Percentiles rank a stretch among this genome's conserved stretches.
These are phyloP conservation scores for Suillus weaverae DNA, from an alignment of 768 basidiomycete genomes.

Conservation along the genomic window DNA sequence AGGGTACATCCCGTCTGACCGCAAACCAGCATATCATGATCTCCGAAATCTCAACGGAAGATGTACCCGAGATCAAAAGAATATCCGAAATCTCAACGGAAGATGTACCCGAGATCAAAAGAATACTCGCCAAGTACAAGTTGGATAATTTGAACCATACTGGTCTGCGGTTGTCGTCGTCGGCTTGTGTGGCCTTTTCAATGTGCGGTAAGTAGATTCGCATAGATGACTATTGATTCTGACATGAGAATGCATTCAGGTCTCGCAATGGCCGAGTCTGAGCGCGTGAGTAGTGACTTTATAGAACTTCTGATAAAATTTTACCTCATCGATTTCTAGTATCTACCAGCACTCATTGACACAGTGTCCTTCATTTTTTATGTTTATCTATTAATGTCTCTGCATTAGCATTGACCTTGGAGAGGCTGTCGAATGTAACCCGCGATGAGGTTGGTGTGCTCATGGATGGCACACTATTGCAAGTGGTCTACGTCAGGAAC, in stretches of 20 bases:
- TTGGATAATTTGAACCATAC: conserved; percentile 83
- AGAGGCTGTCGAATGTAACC: conserved; percentile 71
- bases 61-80: no score
- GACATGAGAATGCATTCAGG: conserved; percentile 31
- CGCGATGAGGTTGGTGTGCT: conserved; percentile 63
- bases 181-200: conserved; percentile 97
- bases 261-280: conserved; percentile 79
- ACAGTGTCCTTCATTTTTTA: no score
- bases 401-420: conserved; percentile 77
- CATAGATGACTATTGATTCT: conserved; percentile 1
- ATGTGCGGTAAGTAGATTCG: conserved; percentile 64
- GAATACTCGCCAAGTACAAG: conserved; percentile 78
- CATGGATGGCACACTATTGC: conserved; percentile 72
- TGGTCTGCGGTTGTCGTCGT: conserved; percentile 82
- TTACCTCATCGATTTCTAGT: conserved; percentile 48
- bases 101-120: conserved; percentile 77
- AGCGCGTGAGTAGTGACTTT: conserved; percentile 46
- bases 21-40: conserved; percentile 94
- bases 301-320: conserved; percentile 4
- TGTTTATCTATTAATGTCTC: no score
- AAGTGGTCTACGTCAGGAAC: conserved; percentile 85
- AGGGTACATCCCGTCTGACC: conserved; percentile 90
- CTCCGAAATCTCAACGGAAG: conserved; percentile 74
- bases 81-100: no score
- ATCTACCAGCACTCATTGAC: conserved; percentile 87